These are phyloP conservation scores for Crepidotus variabilis DNA, from an alignment of 768 basidiomycete species.

Conservation along the genomic window DNA sequence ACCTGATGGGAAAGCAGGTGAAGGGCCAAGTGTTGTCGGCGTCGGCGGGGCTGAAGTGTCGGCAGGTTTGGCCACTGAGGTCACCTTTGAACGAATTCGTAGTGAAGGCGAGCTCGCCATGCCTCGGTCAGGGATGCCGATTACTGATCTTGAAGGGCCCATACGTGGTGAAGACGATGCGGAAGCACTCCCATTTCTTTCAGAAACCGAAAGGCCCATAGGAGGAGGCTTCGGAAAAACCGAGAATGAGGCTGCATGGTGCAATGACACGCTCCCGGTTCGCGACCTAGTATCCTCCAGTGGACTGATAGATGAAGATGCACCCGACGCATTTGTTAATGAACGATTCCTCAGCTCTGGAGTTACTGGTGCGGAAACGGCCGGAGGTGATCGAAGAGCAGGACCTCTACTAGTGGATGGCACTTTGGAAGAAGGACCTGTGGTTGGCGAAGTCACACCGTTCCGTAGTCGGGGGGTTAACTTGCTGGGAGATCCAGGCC, in stretches of 20 bases:
- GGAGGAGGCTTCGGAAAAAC: constrained; percentile 23
- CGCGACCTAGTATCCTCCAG: constrained; percentile 18
- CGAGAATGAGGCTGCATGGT: constrained; percentile 35
- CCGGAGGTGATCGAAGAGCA: constrained; percentile 26
- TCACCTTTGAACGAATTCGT: constrained; percentile 62
- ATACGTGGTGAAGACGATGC: constrained; percentile 10
- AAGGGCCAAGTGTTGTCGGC: constrained; percentile 3
- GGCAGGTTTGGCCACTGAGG: constrained; percentile 39
- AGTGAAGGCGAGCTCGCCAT: constrained; percentile 23
- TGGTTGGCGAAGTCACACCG: constrained; percentile 29
- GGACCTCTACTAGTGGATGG: constrained; percentile 18
- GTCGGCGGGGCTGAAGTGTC: constrained; percentile 13
- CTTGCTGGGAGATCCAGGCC: constrained; percentile 41
- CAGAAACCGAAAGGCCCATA: constrained; percentile 15
- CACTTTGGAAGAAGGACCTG: constrained; percentile 18
- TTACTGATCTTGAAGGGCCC: constrained; percentile 12
- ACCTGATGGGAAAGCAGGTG: constrained; percentile 20
- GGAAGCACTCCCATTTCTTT: constrained; percentile 15
- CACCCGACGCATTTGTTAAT: constrained; percentile 22
- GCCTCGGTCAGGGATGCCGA: constrained; percentile 13
- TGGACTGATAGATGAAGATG: constrained; percentile 11
- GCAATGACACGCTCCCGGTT: constrained; percentile 27
- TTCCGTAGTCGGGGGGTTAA: constrained; percentile 33
- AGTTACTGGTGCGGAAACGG: constrained; percentile 29
- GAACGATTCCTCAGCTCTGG: constrained; percentile 28